Conservation (phyloP, 2,329 filamentous ascomycete genomes). For the Beauveria sp. region DNA sequence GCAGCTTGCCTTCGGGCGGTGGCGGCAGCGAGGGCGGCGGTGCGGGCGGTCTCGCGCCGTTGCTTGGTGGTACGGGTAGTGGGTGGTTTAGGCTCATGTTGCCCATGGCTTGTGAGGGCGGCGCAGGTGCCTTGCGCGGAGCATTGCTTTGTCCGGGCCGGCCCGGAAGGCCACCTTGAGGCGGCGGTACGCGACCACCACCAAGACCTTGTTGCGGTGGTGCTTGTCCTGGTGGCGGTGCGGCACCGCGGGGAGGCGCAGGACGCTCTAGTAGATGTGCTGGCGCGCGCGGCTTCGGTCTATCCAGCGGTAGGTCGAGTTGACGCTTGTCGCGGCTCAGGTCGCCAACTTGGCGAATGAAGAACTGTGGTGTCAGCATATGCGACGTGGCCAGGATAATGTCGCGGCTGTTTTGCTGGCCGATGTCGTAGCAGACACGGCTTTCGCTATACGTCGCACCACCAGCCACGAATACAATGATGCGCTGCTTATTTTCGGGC, state of each 20-base stretch:
- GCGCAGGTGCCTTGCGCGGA: constrained; percentile 22
- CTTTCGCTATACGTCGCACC: constrained; percentile 91
- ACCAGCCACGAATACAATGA: constrained; percentile 92
- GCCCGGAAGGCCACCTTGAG: constrained; percentile 26
- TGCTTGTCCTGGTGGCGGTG: constrained; percentile 19
- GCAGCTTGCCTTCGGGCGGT: constrained; percentile 31
- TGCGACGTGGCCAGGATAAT: constrained; percentile 86
- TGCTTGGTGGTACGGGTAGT: constrained; percentile 10
- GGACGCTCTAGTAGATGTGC: constrained; percentile 77
- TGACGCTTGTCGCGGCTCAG: constrained; percentile 66
- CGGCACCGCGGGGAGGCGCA: constrained; percentile 36
- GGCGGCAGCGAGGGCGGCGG: constrained; percentile 16
- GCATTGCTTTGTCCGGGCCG: constrained; percentile 22
- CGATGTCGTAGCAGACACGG: constrained; percentile 80
- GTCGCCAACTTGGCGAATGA: constrained; percentile 74
- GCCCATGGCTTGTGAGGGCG: constrained; percentile 48
- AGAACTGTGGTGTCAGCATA: constrained; percentile 82
- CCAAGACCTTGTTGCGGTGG: constrained; percentile 9
- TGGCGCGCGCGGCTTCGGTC: constrained; percentile 73
- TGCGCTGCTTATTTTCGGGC: constrained; percentile 75
- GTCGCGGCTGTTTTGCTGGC: constrained; percentile 64
- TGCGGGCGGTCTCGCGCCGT: constrained; percentile 18
- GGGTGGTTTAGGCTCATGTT: constrained; percentile 40
- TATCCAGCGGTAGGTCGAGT: constrained; percentile 73
- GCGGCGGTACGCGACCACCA: constrained; percentile 19